phyloP scores from a whole-genome alignment of 192 early-diverging fungal genomes.

The Coemansia sp. region DNA sequence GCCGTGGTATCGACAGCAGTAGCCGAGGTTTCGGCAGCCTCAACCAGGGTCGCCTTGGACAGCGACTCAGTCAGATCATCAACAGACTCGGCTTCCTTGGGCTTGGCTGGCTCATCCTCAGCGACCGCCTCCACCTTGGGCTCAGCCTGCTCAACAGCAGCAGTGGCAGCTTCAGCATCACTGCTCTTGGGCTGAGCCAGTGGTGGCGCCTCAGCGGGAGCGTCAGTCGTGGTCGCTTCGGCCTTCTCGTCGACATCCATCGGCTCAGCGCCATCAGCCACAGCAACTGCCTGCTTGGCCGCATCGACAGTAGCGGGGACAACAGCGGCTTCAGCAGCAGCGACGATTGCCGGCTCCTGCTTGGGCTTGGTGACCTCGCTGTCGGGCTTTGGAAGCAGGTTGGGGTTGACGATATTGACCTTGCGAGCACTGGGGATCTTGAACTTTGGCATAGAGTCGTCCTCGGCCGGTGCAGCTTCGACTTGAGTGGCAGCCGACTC shows the following conservation, averaged over 20 bases:
- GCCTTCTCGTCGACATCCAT: constrained; percentile 32
- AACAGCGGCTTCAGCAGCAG: not conserved
- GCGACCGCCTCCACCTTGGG: constrained; percentile 3
- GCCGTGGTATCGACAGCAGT: constrained; percentile 10
- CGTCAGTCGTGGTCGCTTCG: not conserved
- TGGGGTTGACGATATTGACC: constrained; percentile 55
- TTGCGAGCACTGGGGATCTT: constrained; percentile 39
- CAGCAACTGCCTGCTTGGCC: constrained; percentile 21
- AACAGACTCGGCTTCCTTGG: constrained; percentile 16
- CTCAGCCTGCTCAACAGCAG: constrained; percentile 11
- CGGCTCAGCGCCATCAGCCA: constrained; percentile 11
- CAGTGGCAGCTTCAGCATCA: constrained; percentile 8
- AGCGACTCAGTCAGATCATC: constrained; percentile 22
- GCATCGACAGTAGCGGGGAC: constrained; percentile 3
- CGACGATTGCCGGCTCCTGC: constrained; percentile 14
- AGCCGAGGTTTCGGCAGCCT: not conserved
- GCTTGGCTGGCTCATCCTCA: constrained; percentile 10
- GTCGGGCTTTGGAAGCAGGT: constrained; percentile 14
- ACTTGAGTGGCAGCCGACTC: constrained; percentile 19
- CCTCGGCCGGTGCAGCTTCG: constrained; percentile 24
- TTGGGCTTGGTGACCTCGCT: constrained; percentile 14
- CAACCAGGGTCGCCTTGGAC: constrained; percentile 19
- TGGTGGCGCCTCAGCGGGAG: not conserved
- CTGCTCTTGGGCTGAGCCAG: constrained; percentile 18
- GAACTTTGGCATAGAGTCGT: constrained; percentile 40